Conservation (phyloP, 164 flowering plant genomes). For the Vitis rupestris region DNA sequence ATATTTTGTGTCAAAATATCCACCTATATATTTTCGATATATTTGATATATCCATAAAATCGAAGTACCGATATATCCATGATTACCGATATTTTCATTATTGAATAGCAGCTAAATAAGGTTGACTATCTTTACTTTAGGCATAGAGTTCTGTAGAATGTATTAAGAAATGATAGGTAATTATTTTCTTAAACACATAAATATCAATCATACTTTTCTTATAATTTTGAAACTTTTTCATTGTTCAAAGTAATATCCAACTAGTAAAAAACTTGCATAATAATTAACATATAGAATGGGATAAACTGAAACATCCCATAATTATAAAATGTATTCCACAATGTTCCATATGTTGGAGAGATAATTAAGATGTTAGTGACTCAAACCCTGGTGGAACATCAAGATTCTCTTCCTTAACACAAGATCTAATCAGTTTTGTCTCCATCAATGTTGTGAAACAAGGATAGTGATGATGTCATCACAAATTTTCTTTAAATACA, state of each 20-base stretch:
- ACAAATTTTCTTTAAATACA: not conserved
- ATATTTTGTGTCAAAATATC: no score
- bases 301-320: slow-evolving; percentile 26
- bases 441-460: slow-evolving; percentile 39
- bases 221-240: not conserved
- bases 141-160: no score
- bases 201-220: no score
- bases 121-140: slow-evolving; percentile 7
- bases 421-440: slow-evolving; percentile 49
- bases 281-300: not conserved
- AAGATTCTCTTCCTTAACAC: slow-evolving; percentile 54
- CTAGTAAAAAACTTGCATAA: not conserved
- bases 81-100: no score
- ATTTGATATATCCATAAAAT: no score
- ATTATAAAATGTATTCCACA: no score
- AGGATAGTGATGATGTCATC: not conserved
- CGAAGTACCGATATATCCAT: no score
- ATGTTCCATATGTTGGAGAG: no score
- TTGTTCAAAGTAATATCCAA: not conserved
- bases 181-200: no score
- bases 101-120: slow-evolving; percentile 49
- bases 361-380: slow-evolving; percentile 37
- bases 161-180: no score
- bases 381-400: slow-evolving; percentile 81
- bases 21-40: no score